Evolutionary conservation across 2,329 filamentous ascomycete species (phyloP), one percentile per base, ranked within the genome.

Genomic region (Clarireedia monteithiana): DNA sequence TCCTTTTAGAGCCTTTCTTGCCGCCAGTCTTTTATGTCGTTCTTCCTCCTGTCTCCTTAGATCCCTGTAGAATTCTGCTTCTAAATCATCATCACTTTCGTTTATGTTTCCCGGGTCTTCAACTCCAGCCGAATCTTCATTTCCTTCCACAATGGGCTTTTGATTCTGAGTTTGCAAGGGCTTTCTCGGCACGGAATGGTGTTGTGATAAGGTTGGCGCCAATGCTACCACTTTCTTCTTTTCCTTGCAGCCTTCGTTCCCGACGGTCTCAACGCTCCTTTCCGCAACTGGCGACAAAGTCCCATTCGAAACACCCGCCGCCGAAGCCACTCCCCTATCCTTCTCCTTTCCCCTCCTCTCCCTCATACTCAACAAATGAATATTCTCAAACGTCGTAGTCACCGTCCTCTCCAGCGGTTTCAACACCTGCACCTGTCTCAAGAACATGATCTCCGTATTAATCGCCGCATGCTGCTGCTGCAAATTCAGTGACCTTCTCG

Each of bases 401-500:
- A 26, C 27, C 42, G 24, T 7, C 17, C 24, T 24, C n/a, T 24
- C 38, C 20, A 42, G 6, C 23, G 7, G 7, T 27, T 17, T 54
- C 6, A 26, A 14, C 23, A 7, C 15, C 17, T 46, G n/a, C 40
- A 50, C 10, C 26, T 45, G 17, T 4, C 55, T 34, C 51, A 57
- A 38, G 20, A 38, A 54, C 3, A 3, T 27, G 2, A 57, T 57
- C 40, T 57, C 55, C 6, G 46, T 27, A 45, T 44, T 26, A 14
- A 57, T 12, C 6, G 45, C 50, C 15, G 17, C 51, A 57, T 57
- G 55, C 14, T 54, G 50, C 23, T 49, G 44, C 14, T 53, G 50
- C 38, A 57, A 39, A 46, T 57, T 57, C 0, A 23, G 17, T 5
- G 27, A 54, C 26, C 55, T 42, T 23, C 45, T 48, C 6, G 38